A percentile compares a stretch with the other conserved stretches of the same genome.
Evolutionary conservation across 2,329 filamentous ascomycete species (phyloP).

Genomic region (Aspergillus unguis): DNA sequence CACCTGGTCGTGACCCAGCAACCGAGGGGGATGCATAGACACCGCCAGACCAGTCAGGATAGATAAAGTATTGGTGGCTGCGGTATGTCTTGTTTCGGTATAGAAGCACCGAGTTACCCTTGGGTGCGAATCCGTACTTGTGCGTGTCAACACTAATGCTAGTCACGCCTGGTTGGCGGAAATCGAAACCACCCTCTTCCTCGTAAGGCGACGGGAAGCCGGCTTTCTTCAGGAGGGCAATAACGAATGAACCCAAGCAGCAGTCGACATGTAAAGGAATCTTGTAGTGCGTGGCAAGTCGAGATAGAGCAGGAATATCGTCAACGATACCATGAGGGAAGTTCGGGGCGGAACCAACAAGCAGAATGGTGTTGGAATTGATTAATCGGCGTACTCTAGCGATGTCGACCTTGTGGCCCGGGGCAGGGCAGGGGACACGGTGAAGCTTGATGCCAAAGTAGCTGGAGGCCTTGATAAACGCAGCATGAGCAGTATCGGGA

Average conservation of each 20-base stretch:
- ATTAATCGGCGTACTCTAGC: slow-evolving; percentile 75
- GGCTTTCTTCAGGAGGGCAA: slow-evolving; percentile 88
- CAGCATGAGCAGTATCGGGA: slow-evolving; percentile 89
- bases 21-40: slow-evolving; percentile 93
- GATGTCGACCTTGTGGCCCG: slow-evolving; percentile 79
- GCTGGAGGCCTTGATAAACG: slow-evolving; percentile 88
- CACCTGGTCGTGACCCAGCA: slow-evolving; percentile 86
- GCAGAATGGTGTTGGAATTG: slow-evolving; percentile 88
- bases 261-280: slow-evolving; percentile 95
- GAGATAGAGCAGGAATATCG: slow-evolving; percentile 81
- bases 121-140: slow-evolving; percentile 98
- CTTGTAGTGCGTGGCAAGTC: slow-evolving; percentile 72
- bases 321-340: slow-evolving; percentile 98
- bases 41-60: slow-evolving; percentile 89
- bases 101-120: slow-evolving; percentile 89
- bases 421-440: slow-evolving; percentile 79
- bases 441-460: slow-evolving; percentile 98
- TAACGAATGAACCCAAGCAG: slow-evolving; percentile 91
- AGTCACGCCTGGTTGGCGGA: slow-evolving; percentile 88
- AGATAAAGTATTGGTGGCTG: slow-evolving; percentile 94
- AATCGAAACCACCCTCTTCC: slow-evolving; percentile 83
- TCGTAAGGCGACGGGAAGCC: slow-evolving; percentile 63
- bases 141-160: slow-evolving; percentile 96
- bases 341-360: slow-evolving; percentile 94
- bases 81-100: slow-evolving; percentile 79